Evolutionary conservation across 2,329 filamentous ascomycete genomes (phyloP), one percentile per base, ranked within the genome.

Genomic region (Chaetomiaceae sp.): DNA sequence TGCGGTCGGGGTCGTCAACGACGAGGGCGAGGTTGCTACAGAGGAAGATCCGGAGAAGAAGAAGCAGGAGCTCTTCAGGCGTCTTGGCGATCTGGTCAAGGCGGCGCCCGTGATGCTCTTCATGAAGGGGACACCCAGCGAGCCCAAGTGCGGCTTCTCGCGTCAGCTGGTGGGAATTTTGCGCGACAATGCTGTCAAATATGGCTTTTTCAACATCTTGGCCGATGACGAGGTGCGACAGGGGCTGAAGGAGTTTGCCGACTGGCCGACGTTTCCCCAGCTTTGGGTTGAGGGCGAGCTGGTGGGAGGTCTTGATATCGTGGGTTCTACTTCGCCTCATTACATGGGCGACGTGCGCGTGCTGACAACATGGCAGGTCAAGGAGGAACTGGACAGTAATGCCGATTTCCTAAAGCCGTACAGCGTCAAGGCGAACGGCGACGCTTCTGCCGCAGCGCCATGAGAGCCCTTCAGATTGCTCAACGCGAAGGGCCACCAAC

Each of bases 41-140:
- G 65, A 62, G 10, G 58, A 64, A 12, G 77, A 82, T 53, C 75
- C 73, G 7, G 77, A 72, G 50, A 78, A 83, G 68, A 78, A 79
- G 44, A 92, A 92, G 72, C 89, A 96, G 67, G 90, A 95, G 58
- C 73, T 99, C 48, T 84, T 89, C 69, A 84, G 86, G 68, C 79
- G 92, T 27, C 75, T 99, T 33, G 79, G 72, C 17, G 87, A 95
- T 60, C 78, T 99, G 31, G 92, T 97, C 59, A 95, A 92, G 73
- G 93, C 93, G 5, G 92, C 93, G 27, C 89, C 91, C 0, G 91
- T 99, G 27, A 99, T 99, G 93, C 76, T 99, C 23, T 99, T 99
- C 77, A 99, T 99, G 93, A 99, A 99, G 76, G 93, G 93, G 53
- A 97, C 93, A 1, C 93, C 93, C 52, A 91, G 96, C 73, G 89